Evolutionary conservation across 805 yeast species (phyloP).

Genomic region (Cyberlindnera lachancei): DNA sequence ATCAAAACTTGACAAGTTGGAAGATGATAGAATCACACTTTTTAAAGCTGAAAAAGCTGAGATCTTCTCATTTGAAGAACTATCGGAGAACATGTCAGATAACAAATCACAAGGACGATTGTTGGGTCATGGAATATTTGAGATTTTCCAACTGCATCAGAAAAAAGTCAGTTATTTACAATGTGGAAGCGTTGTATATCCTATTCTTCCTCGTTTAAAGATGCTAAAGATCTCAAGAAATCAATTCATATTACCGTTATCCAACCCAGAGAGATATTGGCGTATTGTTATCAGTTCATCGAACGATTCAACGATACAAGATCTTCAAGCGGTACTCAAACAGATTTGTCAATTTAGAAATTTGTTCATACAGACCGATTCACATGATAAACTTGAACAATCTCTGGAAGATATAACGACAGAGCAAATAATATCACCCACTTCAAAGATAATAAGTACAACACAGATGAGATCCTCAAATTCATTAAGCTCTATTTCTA

Average conservation of each 20-base stretch:
- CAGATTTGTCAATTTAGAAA: constrained; percentile 36
- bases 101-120: constrained; percentile 32
- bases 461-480: constrained; percentile 14
- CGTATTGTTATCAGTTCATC: constrained; percentile 30
- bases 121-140: constrained; percentile 54
- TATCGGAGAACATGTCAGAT: constrained; percentile 5
- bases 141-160: constrained; percentile 51
- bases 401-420: too few relatives aligned
- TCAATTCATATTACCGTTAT: constrained; percentile 55
- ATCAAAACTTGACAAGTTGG: not conserved
- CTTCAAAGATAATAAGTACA: constrained; percentile 1
- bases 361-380: constrained; percentile 19
- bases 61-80: constrained; percentile 19
- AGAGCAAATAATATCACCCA: too few relatives aligned
- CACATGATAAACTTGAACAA: too few relatives aligned
- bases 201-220: constrained; percentile 58
- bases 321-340: constrained; percentile 23
- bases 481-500: constrained; percentile 26
- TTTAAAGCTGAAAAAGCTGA: constrained; percentile 17
- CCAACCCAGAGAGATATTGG: constrained; percentile 77
- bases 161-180: constrained; percentile 53
- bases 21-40: constrained; percentile 11
- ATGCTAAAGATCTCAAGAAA: constrained; percentile 41
- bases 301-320: constrained; percentile 9
- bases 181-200: constrained; percentile 64